A percentile compares a stretch with the other conserved stretches of the same genome.
phyloP scores from a whole-genome alignment of 2,329 filamentous ascomycete genomes.

The Epichloe elymi region DNA sequence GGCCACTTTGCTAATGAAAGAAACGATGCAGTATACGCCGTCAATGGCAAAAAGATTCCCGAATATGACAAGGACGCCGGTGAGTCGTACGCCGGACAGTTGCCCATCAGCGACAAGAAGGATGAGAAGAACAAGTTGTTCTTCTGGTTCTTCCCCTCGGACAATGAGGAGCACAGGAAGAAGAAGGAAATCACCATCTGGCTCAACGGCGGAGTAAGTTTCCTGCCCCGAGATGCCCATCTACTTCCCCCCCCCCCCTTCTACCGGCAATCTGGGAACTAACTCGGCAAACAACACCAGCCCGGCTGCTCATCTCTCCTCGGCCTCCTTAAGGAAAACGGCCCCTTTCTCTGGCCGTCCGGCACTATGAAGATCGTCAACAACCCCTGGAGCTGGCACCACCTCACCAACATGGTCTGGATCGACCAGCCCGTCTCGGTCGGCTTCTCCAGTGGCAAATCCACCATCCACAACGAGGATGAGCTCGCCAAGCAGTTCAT shows the following conservation, averaged over 20 bases:
- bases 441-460: slow-evolving; percentile 53
- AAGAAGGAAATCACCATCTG: slow-evolving; percentile 50
- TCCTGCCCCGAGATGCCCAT: too few species aligned
- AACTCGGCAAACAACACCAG: not conserved
- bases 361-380: slow-evolving; percentile 52
- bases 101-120: slow-evolving; percentile 36
- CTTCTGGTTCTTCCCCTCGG: slow-evolving; percentile 55
- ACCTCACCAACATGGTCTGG: slow-evolving; percentile 44
- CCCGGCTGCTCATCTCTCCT: slow-evolving; percentile 50
- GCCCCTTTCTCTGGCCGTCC: slow-evolving; percentile 57
- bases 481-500: slow-evolving; percentile 61
- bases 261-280: too few species aligned
- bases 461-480: slow-evolving; percentile 50
- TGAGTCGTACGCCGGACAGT: slow-evolving; percentile 44
- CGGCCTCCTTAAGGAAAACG: slow-evolving; percentile 64
- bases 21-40: slow-evolving; percentile 33
- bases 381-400: slow-evolving; percentile 58
- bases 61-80: slow-evolving; percentile 55
- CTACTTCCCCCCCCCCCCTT: too few species aligned
- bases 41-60: slow-evolving; percentile 48
- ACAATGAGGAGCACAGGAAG: slow-evolving; percentile 26
- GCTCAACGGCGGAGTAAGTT: slow-evolving; percentile 39
- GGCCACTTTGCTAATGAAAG: too few species aligned
- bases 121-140: slow-evolving; percentile 41
- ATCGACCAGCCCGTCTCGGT: slow-evolving; percentile 56